A percentile compares a stretch with the other conserved stretches of the same genome.
phyloP scores from a whole-genome alignment of 2,329 filamentous ascomycete genomes.

The Lachnellula occidentalis region DNA sequence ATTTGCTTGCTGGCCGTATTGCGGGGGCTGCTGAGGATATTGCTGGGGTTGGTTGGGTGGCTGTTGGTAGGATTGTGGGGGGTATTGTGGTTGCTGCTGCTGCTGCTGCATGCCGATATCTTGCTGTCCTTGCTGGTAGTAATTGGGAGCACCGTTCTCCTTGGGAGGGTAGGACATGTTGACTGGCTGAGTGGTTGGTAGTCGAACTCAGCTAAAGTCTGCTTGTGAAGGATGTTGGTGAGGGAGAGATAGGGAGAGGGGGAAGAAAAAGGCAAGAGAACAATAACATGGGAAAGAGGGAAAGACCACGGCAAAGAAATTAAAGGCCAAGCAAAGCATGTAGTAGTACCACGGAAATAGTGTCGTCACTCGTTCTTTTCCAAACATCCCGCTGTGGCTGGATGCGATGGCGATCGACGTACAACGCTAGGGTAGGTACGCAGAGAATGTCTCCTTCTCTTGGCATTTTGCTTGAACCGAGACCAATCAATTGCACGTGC shows the following conservation, averaged over 20 bases:
- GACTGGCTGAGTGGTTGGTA: neutral
- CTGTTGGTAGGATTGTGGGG: conserved; percentile 6
- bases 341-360: too few species aligned
- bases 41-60: conserved; percentile 6
- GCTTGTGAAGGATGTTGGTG: neutral
- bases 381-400: too few species aligned
- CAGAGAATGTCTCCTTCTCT: too few species aligned
- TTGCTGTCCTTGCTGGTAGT: conserved; percentile 20
- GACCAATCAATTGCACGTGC: too few species aligned
- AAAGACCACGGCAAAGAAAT: too few species aligned
- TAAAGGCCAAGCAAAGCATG: too few species aligned
- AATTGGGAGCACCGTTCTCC: conserved; percentile 21
- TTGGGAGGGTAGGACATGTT: conserved; percentile 24
- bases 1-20: conserved; percentile 14
- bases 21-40: conserved; percentile 19
- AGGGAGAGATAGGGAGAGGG: neutral
- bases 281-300: too few species aligned
- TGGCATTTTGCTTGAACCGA: too few species aligned
- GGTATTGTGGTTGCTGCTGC: conserved; percentile 10
- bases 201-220: neutral
- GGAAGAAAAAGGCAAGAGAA: neutral
- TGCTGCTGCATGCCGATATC: conserved; percentile 13
- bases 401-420: too few species aligned
- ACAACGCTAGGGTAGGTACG: too few species aligned
- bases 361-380: too few species aligned